A percentile compares a stretch with the other conserved stretches of the same genome.
phyloP scores from a whole-genome alignment of 148 eudicot genomes.

The Polygonum aviculare region DNA sequence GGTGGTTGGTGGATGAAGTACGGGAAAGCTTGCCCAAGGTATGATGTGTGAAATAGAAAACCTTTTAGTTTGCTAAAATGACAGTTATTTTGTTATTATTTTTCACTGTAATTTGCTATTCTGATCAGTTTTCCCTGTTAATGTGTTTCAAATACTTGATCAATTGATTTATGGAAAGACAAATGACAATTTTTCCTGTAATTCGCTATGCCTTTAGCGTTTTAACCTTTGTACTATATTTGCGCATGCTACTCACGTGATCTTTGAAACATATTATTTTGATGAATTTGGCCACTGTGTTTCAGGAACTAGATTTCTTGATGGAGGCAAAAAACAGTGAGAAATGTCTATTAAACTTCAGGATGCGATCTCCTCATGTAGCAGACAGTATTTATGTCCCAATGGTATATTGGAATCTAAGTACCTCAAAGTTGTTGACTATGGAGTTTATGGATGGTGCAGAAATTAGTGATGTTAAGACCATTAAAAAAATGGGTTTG shows the following conservation, averaged over 20 bases:
- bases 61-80: neutral
- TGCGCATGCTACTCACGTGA: neutral
- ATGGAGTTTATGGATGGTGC: slow-evolving; percentile 93
- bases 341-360: slow-evolving; percentile 84
- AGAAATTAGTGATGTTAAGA: slow-evolving; percentile 61
- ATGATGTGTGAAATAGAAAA: slow-evolving; percentile 6
- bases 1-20: slow-evolving; percentile 98
- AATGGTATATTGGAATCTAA: slow-evolving; percentile 64
- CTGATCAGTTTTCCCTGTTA: neutral
- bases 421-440: slow-evolving; percentile 78
- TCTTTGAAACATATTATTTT: neutral
- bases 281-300: slow-evolving; percentile 13
- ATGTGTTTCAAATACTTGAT: neutral
- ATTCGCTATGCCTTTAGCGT: neutral
- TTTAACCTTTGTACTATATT: neutral
- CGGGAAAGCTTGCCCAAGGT: slow-evolving; percentile 88
- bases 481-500: slow-evolving; percentile 57
- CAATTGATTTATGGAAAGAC: neutral
- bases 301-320: slow-evolving; percentile 88
- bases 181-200: neutral
- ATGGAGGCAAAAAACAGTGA: slow-evolving; percentile 84
- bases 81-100: neutral
- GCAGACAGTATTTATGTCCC: slow-evolving; percentile 85
- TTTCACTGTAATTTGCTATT: neutral
- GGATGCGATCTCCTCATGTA: slow-evolving; percentile 76